Base-by-base conservation (phyloP, 352 stramenopile species). In the Phytophthora ramorum region DNA sequence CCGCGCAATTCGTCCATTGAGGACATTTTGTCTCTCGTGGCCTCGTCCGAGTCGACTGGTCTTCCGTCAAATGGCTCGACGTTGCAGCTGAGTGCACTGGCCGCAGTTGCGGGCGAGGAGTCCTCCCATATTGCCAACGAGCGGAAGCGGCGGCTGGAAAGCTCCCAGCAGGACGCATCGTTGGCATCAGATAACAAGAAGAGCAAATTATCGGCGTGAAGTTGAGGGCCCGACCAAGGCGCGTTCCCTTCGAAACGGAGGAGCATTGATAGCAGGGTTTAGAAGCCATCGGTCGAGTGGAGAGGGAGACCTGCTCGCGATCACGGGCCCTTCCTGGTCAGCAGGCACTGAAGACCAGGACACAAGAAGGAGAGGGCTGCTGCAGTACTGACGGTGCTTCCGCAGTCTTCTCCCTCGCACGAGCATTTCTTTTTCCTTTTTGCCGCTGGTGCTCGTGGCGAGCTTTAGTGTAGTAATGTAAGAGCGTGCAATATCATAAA, bases 1-100 rank as follows among this genome's bases (percentile, higher is more conserved):
- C 86, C 86, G 14, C 86, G 86, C 28, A 95, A 95, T 67, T 95
- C 87, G 19, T 95, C 87, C 13, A 93, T 95, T 41, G 87, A 95
- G 58, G 87, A 95, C 56, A 95, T 95, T 66, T 58, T 95, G 47
- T 95, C 87, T 54, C 74, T 95, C 1, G 85, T 95, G 41, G 87
- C 87, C 17, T 91, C 83, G 32, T 93, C 85, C 3, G 85, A 93
- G 69, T 82, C 74, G n/a, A 75, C 71, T 4, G 73, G 81, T 38
- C 46, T 85, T 43, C 61, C 70, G 3, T 83, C 71, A 3, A 81
- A 75, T 63, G 79, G 79, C 37, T 93, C 84, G 17, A 78, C 79
- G 48, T 47, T 93, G 56, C 84, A 93, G 61, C 50, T 91, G 47
- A 93, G 74, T 51, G 82, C 85, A 20, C 49, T 93, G 28, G 85